phyloP scores from a whole-genome alignment of 371 early-diverging fungal genomes.

The Racocetra persica region DNA sequence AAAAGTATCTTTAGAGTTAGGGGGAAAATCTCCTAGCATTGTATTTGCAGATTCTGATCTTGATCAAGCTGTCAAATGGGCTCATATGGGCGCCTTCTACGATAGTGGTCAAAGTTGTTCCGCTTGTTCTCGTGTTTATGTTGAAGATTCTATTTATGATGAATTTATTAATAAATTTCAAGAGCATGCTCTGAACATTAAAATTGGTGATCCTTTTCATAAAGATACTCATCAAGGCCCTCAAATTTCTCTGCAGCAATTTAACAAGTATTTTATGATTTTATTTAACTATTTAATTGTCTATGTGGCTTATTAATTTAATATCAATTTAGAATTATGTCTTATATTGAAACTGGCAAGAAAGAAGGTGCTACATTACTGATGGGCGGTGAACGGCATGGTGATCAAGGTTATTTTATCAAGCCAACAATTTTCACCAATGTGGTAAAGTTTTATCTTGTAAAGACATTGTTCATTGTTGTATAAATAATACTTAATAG shows the following conservation, averaged over 20 bases:
- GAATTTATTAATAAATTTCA: slow-evolving; percentile 72
- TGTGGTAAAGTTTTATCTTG: slow-evolving; percentile 50
- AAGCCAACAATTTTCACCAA: slow-evolving; percentile 81
- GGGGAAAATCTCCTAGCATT: slow-evolving; percentile 90
- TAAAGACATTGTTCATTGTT: background rate
- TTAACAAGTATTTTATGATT: slow-evolving; percentile 54
- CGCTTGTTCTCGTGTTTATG: slow-evolving; percentile 84
- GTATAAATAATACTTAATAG: background rate
- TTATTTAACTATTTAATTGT: background rate
- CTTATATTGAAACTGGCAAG: slow-evolving; percentile 60
- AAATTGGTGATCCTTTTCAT: slow-evolving; percentile 69
- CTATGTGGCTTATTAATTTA: background rate
- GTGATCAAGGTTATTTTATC: slow-evolving; percentile 77
- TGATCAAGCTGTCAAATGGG: slow-evolving; percentile 75
- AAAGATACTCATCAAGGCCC: slow-evolving; percentile 73
- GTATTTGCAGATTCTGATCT: slow-evolving; percentile 88
- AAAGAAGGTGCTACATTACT: slow-evolving; percentile 66
- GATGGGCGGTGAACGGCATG: slow-evolving; percentile 75
- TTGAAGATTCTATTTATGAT: slow-evolving; percentile 80
- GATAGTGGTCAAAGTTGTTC: slow-evolving; percentile 92
- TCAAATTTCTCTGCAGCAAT: slow-evolving; percentile 78
- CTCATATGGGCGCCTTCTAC: slow-evolving; percentile 76
- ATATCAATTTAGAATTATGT: slow-evolving; percentile 23
- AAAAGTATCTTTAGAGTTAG: slow-evolving; percentile 84
- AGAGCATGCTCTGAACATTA: slow-evolving; percentile 61